Evolutionary conservation across 1,284 basidiomycete species (phyloP), one percentile per base, ranked within the genome.

Genomic region (Microbotryomycetes sp.): DNA sequence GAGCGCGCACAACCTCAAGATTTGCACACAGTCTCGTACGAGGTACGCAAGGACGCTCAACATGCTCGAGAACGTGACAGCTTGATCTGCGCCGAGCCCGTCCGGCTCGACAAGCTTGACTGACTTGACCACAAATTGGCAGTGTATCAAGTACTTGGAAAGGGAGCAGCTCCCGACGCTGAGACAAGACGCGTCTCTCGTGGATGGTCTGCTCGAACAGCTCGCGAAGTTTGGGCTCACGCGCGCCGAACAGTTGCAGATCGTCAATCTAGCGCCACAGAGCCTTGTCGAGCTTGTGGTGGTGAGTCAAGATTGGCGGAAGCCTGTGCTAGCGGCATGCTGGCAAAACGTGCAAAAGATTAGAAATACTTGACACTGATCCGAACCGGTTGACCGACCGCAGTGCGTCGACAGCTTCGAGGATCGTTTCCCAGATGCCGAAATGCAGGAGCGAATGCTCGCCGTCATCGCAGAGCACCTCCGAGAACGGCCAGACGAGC

Each of bases 361-460:
- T 30, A 18, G 41, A 47, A 13, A 24, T 13, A 15, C 26, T 7
- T 56, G 26, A 4, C 9, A 21, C 28, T 3, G 35, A 35, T 16
- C 13, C 26, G 15, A 11, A 18, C 35, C 35, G 9, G 35, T 18
- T 41, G 35, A n/a, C n/a, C n/a, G 0, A 15, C 13, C n/a, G 3
- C 68, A 94, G 91, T 86, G 93, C 54, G 83, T 97, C 16, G 91
- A 96, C 75, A 91, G 94, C 74, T 78, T 91, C 2, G 89, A 91
- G 74, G 86, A 88, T 65, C 82, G 91, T 46, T 81, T 93, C 5
- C 67, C 73, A 5, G 23, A 18, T 28, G 82, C 83, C 0, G 81
- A 84, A 24, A 78, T 80, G 45, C 87, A 92, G 77, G 81, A 87
- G 18, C 81, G 84, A 21, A 83, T 96, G 9, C 78, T 90, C 3